Base-by-base conservation (phyloP, 169 alveolate species). In the Eimeria necatrix region DNA sequence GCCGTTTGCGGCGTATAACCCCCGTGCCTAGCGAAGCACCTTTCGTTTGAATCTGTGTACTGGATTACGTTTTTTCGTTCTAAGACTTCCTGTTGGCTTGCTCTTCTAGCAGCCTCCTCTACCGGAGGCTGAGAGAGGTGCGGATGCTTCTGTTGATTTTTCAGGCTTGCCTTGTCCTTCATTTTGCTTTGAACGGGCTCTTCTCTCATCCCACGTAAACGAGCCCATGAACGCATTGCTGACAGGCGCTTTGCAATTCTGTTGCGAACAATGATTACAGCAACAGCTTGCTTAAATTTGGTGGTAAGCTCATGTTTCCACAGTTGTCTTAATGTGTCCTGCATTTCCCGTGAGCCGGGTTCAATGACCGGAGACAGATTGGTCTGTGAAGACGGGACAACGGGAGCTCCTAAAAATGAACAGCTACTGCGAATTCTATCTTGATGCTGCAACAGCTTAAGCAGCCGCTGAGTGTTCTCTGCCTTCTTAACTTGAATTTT, bases 341-440 rank as follows among this genome's bases (percentile, higher is more conserved):
- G 59, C 9, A 9, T n/a, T 3, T 84, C 80, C 18, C 59, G 80
- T 2, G 73, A 22, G 73, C 52, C 8, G 24, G 24, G 14, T n/a
- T 59, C 51, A 53, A 14, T 4, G 74, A 49, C 74, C 51, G 53
- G 53, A 12, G 49, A 49, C 10, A 49, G 52, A 6, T 20, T 22
- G 53, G 90, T 20, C n/a, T 9, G 16, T 84, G 53, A 78, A 12
- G 78, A 60, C 14, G 74, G 90, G 22, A 78, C 92, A 59, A 84
- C 78, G 18, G 92, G 80, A 24, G 56, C 68, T 16, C 92, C 78
- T 12, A 48, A 52, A 60, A 59, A 84, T 20, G 80, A 26, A 49
- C 92, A 84, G 92, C 46, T 59, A 41, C 10, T 59, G 22, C 92
- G 92, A 46, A 12, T 84, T 46, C 92, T 84, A 41, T 84, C 92